Evolutionary conservation across 192 early-diverging fungal genomes (phyloP).

Genomic region (Linderina pennispora): DNA sequence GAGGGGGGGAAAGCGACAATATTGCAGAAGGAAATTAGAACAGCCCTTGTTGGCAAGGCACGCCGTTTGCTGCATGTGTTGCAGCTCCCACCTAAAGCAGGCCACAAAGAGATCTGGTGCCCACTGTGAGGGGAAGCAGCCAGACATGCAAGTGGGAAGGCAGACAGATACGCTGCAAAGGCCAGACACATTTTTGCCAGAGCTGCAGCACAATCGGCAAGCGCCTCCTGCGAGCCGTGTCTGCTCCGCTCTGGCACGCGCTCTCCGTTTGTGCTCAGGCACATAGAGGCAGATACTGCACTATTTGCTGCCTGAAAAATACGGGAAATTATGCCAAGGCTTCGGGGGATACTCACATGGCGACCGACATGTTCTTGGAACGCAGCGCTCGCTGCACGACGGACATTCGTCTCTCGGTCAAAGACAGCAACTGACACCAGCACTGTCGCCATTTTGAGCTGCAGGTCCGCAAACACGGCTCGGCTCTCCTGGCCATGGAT

Average conservation of each 20-base stretch:
- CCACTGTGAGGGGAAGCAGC: too few species aligned
- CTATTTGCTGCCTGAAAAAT: too few species aligned
- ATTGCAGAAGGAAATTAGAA: neutral
- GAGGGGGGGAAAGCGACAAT: neutral
- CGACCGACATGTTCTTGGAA: conserved; percentile 98
- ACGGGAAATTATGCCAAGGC: too few species aligned
- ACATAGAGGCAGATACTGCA: too few species aligned
- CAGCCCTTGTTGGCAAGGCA: too few species aligned
- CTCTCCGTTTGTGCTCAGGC: too few species aligned
- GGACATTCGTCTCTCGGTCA: conserved; percentile 91
- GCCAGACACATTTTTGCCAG: too few species aligned
- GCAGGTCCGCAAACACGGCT: conserved; percentile 55
- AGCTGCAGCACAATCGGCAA: too few species aligned
- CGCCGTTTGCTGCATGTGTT: neutral
- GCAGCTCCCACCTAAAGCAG: neutral
- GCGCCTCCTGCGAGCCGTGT: too few species aligned
- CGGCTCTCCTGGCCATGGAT: conserved; percentile 64
- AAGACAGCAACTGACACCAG: conserved; percentile 76
- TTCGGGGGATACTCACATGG: conserved; percentile 48
- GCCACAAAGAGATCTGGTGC: neutral
- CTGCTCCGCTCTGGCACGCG: too few species aligned
- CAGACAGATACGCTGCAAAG: too few species aligned
- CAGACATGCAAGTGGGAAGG: too few species aligned
- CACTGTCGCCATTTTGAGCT: conserved; percentile 60
- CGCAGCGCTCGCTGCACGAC: conserved; percentile 90